These are phyloP conservation scores for Dianthus caryophyllus DNA, from an alignment of 148 eudicot species.

Conservation along the genomic window DNA sequence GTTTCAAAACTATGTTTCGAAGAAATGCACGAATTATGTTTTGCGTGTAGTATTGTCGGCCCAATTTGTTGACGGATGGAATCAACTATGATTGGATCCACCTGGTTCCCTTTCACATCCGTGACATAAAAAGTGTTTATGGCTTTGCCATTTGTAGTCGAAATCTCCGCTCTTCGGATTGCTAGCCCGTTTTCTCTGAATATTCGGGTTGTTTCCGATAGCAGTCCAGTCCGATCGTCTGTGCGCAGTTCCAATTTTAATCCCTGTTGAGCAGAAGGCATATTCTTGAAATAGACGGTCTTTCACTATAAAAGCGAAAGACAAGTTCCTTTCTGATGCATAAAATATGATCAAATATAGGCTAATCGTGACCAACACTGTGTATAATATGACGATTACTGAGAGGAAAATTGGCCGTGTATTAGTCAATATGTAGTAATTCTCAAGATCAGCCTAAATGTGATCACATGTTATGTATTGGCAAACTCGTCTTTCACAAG, in stretches of 20 bases:
- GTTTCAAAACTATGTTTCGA: slow-evolving; percentile 51
- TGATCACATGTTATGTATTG: no score
- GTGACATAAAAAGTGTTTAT: slow-evolving; percentile 67
- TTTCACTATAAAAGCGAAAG: no score
- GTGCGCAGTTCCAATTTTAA: slow-evolving; percentile 66
- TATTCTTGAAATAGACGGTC: not conserved
- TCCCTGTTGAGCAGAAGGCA: slow-evolving; percentile 40
- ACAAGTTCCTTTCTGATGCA: no score
- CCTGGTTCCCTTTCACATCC: slow-evolving; percentile 65
- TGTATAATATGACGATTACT: no score
- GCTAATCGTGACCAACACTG: not conserved
- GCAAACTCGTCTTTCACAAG: no score
- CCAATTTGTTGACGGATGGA: slow-evolving; percentile 63
- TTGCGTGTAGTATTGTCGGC: slow-evolving; percentile 46
- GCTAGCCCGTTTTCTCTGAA: slow-evolving; percentile 75
- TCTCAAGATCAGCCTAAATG: no score
- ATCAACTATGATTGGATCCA: slow-evolving; percentile 49
- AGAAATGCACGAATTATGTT: slow-evolving; percentile 32
- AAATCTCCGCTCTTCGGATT: slow-evolving; percentile 69
- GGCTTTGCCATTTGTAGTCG: slow-evolving; percentile 63
- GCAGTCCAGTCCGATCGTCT: slow-evolving; percentile 71
- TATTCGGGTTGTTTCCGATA: slow-evolving; percentile 75
- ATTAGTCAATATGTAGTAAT: no score
- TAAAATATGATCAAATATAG: no score
- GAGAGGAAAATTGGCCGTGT: no score